A percentile compares a stretch with the other conserved stretches of the same genome.
These are phyloP conservation scores for Dendrobium chrysotoxum DNA, from an alignment of 106 monocot species.

Conservation along the genomic window DNA sequence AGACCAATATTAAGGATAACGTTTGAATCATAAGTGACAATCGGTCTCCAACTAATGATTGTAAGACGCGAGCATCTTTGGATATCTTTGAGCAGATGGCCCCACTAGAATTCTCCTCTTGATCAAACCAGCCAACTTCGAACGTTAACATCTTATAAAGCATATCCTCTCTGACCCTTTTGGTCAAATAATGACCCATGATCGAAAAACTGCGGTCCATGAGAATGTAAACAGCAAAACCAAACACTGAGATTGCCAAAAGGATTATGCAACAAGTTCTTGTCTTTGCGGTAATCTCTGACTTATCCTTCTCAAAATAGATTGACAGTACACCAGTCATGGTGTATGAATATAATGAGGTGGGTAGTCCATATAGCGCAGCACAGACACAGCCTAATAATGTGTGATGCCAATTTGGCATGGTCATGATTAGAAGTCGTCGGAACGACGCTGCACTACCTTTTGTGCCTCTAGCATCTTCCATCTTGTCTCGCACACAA, in stretches of 20 bases:
- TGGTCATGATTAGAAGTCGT: slow-evolving; percentile 59
- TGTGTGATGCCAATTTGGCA: slow-evolving; percentile 75
- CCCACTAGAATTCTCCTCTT: slow-evolving; percentile 36
- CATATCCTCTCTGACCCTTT: slow-evolving; percentile 36
- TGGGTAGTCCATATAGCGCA: slow-evolving; percentile 40
- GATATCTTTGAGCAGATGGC: slow-evolving; percentile 33
- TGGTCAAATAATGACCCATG: slow-evolving; percentile 50
- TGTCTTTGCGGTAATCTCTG: slow-evolving; percentile 38
- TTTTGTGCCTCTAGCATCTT: no score
- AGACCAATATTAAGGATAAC: slow-evolving; percentile 8
- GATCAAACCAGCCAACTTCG: slow-evolving; percentile 48
- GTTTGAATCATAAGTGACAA: slow-evolving; percentile 19
- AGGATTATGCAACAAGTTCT: slow-evolving; percentile 26
- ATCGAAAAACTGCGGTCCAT: slow-evolving; percentile 37
- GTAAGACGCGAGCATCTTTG: slow-evolving; percentile 26
- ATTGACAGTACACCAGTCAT: slow-evolving; percentile 43
- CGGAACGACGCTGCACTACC: not conserved
- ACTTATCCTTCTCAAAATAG: slow-evolving; percentile 23
- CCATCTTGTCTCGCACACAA: no score
- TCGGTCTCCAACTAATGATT: slow-evolving; percentile 25
- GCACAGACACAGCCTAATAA: slow-evolving; percentile 46
- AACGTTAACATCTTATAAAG: slow-evolving; percentile 35
- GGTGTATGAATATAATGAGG: slow-evolving; percentile 59
- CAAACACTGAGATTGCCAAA: slow-evolving; percentile 5
- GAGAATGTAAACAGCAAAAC: slow-evolving; percentile 21